These are phyloP conservation scores for Fusarium cicatricum DNA, from an alignment of 2,329 filamentous ascomycete species.

Conservation along the genomic window DNA sequence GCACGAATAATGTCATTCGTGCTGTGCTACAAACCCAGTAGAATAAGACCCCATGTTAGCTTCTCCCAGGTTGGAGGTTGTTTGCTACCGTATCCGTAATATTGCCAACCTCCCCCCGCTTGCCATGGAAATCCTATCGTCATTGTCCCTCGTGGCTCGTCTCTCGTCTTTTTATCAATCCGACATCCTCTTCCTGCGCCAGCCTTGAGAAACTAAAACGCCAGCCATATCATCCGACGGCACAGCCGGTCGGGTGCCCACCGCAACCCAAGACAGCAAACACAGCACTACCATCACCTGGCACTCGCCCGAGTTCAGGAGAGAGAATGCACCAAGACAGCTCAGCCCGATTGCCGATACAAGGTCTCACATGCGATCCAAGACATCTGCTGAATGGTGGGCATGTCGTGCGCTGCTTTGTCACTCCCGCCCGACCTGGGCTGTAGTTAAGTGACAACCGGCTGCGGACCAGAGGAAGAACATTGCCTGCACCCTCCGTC, in stretches of 20 bases:
- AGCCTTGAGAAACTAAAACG: neutral
- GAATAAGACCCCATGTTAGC: neutral
- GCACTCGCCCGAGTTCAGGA: neutral
- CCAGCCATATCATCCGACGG: slow-evolving; percentile 6
- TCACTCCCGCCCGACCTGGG: neutral
- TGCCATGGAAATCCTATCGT: neutral
- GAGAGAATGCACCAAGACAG: slow-evolving; percentile 1
- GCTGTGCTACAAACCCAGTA: slow-evolving; percentile 1
- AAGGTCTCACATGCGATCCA: slow-evolving; percentile 3
- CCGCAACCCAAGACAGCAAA: slow-evolving; percentile 19
- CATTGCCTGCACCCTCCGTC: slow-evolving; percentile 2
- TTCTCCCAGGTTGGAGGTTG: neutral
- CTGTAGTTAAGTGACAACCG: slow-evolving; percentile 5
- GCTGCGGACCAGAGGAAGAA: slow-evolving; percentile 4
- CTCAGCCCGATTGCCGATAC: slow-evolving; percentile 3
- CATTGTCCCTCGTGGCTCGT: slow-evolving; percentile 8
- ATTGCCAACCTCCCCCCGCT: neutral
- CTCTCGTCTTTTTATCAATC: slow-evolving; percentile 5
- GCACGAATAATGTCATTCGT: slow-evolving; percentile 13
- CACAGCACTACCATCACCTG: slow-evolving; percentile 5
- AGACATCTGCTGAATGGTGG: slow-evolving; percentile 2
- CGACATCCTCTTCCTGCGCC: neutral
- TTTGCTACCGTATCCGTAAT: too few relatives aligned
- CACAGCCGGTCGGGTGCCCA: slow-evolving; percentile 25
- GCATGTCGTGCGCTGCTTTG: neutral